These are phyloP conservation scores for Kappamyces sp. DNA, from an alignment of 192 early-diverging fungal genomes.

Conservation along the genomic window DNA sequence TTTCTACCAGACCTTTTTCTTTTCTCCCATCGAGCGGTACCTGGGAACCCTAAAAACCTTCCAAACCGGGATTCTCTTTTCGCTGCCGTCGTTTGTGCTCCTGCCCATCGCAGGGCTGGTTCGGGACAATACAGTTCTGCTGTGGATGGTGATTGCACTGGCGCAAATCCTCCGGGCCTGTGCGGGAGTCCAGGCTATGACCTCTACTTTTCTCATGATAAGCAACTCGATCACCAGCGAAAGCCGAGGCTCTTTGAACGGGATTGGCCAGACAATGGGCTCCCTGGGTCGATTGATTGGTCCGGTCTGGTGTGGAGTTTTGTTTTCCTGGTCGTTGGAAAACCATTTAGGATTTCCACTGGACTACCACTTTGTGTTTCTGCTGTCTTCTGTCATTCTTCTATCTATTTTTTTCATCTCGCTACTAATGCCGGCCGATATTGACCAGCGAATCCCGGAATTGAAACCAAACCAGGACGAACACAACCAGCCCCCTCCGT, in stretches of 20 bases:
- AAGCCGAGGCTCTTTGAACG: conserved; percentile 51
- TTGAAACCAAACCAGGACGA: too few species aligned
- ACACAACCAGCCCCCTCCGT: too few species aligned
- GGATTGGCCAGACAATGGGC: conserved; percentile 47
- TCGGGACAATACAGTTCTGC: neutral
- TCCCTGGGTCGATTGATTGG: conserved; percentile 42
- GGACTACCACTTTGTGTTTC: conserved; percentile 49
- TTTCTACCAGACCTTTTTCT: conserved; percentile 21
- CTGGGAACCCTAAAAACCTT: conserved; percentile 15
- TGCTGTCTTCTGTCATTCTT: conserved; percentile 38
- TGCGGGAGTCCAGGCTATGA: conserved; percentile 13
- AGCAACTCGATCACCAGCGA: conserved; percentile 45
- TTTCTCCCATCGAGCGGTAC: conserved; percentile 12
- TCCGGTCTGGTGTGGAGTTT: conserved; percentile 46
- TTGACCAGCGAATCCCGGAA: conserved; percentile 13
- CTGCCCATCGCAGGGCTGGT: conserved; percentile 2
- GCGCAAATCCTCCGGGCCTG: conserved; percentile 10
- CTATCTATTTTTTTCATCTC: conserved; percentile 5
- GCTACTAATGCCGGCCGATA: conserved; percentile 7
- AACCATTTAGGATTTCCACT: conserved; percentile 44
- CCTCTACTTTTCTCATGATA: conserved; percentile 30
- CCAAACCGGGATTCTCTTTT: conserved; percentile 11
- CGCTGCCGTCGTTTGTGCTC: conserved; percentile 17
- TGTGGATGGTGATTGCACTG: conserved; percentile 14
- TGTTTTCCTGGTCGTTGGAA: conserved; percentile 51